These are phyloP conservation scores for Warburgia ugandensis DNA, from an alignment of 164 flowering plant species.

Conservation along the genomic window DNA sequence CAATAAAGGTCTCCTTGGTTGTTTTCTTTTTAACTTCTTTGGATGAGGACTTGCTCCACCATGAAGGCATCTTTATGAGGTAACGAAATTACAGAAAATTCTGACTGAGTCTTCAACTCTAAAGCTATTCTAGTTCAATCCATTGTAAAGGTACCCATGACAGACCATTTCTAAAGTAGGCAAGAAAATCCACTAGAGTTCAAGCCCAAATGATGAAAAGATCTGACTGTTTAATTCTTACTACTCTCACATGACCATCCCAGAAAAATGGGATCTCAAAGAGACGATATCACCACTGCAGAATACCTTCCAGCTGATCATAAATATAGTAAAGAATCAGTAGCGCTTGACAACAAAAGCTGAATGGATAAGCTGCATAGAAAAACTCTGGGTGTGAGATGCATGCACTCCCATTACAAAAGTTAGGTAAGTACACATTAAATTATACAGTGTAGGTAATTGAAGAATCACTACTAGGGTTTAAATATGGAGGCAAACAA, in stretches of 20 bases:
- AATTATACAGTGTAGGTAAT: no score
- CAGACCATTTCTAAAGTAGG: background rate
- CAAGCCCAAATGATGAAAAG: background rate
- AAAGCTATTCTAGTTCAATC: background rate
- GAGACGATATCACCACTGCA: background rate
- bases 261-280: no score
- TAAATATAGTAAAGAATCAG: no score
- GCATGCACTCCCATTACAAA: no score
- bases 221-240: background rate
- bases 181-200: background rate
- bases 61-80: slow-evolving; percentile 31
- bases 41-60: slow-evolving; percentile 90
- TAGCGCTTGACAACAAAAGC: no score
- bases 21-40: slow-evolving; percentile 83
- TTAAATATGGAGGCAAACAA: no score
- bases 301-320: background rate
- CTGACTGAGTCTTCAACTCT: background rate
- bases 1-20: slow-evolving; percentile 63
- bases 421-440: no score
- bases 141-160: no score
- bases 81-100: background rate
- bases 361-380: no score
- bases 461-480: no score
- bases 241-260: no score
- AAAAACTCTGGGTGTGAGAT: no score